These are phyloP conservation scores for Didymellaceae sp. DNA, from an alignment of 2,329 filamentous ascomycete genomes.

Conservation along the genomic window DNA sequence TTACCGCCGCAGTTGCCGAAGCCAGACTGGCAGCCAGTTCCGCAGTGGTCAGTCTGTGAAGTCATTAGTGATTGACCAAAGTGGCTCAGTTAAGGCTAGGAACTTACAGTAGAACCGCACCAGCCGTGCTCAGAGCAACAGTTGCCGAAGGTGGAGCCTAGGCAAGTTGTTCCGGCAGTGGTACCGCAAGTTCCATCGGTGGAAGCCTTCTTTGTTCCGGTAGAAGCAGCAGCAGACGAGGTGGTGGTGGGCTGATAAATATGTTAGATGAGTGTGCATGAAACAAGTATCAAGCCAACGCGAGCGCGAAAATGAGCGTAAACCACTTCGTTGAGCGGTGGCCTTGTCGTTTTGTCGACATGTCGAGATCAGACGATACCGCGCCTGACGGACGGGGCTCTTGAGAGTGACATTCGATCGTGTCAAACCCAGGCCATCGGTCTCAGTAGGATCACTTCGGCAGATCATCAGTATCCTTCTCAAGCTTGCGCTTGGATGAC, in stretches of 20 bases:
- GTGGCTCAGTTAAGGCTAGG: not conserved
- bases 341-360: conserved; percentile 7
- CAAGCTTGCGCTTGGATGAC: conserved; percentile 21
- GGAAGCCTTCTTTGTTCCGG: conserved; percentile 24
- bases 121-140: conserved; percentile 26
- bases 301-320: conserved; percentile 9
- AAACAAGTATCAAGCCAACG: conserved; percentile 7
- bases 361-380: conserved; percentile 11
- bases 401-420: conserved; percentile 3
- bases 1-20: conserved; percentile 41
- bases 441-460: conserved; percentile 15
- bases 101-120: conserved; percentile 25
- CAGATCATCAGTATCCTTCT: conserved; percentile 17
- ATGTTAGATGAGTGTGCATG: conserved; percentile 6
- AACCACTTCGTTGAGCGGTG: conserved; percentile 7
- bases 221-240: conserved; percentile 21
- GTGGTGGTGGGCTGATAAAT: conserved; percentile 18
- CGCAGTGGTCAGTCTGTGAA: conserved; percentile 31
- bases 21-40: conserved; percentile 39
- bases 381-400: conserved; percentile 13
- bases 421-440: conserved; percentile 12
- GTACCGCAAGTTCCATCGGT: conserved; percentile 20
- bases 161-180: conserved; percentile 17
- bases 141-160: conserved; percentile 16
- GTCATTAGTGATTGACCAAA: not conserved